phyloP scores from a whole-genome alignment of 2,329 filamentous ascomycete species.

The Xylaria sp. region DNA sequence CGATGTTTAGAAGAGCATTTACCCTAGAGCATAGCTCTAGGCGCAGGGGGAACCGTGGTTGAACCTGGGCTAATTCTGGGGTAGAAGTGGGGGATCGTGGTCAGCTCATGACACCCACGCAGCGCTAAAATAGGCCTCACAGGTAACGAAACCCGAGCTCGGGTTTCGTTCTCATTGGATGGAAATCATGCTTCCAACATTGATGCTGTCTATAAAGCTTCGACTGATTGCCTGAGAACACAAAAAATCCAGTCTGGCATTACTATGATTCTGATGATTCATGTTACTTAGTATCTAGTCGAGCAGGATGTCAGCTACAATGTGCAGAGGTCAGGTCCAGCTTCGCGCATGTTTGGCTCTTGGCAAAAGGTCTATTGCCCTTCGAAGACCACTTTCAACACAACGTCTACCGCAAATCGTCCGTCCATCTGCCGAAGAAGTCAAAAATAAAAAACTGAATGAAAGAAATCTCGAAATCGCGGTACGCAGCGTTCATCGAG shows the following conservation, averaged over 20 bases:
- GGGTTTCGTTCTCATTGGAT: conserved; percentile 44
- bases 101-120: conserved; percentile 18
- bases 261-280: neutral
- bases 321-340: conserved; percentile 20
- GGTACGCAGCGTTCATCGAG: conserved; percentile 61
- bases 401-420: conserved; percentile 38
- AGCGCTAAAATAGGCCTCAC: conserved; percentile 24
- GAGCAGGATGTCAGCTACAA: conserved; percentile 24
- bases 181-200: conserved; percentile 3
- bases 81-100: conserved; percentile 22
- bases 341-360: conserved; percentile 20
- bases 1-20: neutral
- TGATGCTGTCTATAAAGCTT: conserved; percentile 29
- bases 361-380: conserved; percentile 8
- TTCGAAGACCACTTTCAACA: conserved; percentile 31
- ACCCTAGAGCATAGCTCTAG: neutral
- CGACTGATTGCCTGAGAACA: conserved; percentile 5
- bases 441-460: conserved; percentile 53
- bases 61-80: neutral
- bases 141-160: conserved; percentile 48
- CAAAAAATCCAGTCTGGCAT: neutral
- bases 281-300: neutral
- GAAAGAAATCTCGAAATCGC: conserved; percentile 66
- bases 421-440: conserved; percentile 50
- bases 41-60: neutral